These are phyloP conservation scores for Neurospora sp. DNA, from an alignment of 495 filamentous ascomycete species.

Conservation along the genomic window DNA sequence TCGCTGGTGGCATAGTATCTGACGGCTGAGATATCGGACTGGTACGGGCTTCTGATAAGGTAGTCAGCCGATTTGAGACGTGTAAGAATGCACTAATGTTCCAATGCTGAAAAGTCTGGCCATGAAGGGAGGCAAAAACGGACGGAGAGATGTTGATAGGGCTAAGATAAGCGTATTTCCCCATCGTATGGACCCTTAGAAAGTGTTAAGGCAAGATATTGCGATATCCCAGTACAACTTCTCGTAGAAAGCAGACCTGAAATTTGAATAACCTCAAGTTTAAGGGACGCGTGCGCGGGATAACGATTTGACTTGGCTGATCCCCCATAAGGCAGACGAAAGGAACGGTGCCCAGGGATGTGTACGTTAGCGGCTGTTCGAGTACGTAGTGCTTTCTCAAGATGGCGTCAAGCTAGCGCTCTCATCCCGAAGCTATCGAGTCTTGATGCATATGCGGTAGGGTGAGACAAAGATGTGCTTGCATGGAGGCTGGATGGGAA, in stretches of 20 bases:
- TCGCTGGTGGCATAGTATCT: constrained; percentile 1
- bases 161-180: background rate
- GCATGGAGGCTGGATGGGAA: constrained; percentile 6
- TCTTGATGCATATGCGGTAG: constrained; percentile 13
- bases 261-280: background rate
- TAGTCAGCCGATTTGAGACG: background rate
- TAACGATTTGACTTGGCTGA: background rate
- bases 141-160: background rate
- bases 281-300: background rate
- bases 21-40: background rate
- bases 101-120: background rate
- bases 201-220: background rate
- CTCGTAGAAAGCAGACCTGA: background rate
- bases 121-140: background rate
- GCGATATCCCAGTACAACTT: background rate
- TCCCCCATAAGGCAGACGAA: background rate
- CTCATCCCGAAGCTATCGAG: constrained; percentile 2
- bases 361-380: constrained; percentile 1
- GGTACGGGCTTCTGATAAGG: background rate
- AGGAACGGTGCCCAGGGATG: background rate
- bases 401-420: background rate
- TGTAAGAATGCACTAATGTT: background rate
- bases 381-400: background rate
- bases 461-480: constrained; percentile 5
- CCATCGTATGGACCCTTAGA: background rate